Percentiles rank a stretch among this genome's conserved stretches.
phyloP scores from a whole-genome alignment of 306 rosid species.

The Medicago ruthenica region DNA sequence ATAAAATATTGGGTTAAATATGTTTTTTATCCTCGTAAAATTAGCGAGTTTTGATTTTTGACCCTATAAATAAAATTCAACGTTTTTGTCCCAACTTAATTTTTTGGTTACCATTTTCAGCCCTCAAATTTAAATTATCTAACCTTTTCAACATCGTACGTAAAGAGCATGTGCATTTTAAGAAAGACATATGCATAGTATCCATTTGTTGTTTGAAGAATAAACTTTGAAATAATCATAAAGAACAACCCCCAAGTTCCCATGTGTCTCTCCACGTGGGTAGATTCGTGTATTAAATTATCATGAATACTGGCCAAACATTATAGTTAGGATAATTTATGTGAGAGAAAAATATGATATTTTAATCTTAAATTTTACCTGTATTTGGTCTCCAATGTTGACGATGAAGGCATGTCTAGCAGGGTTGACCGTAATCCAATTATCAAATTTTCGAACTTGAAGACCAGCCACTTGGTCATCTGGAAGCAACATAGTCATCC shows the following conservation, averaged over 20 bases:
- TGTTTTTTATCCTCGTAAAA: too few relatives aligned
- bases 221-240: neutral
- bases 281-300: neutral
- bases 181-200: too few relatives aligned
- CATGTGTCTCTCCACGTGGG: slow-evolving; percentile 11
- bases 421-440: slow-evolving; percentile 89
- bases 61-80: too few relatives aligned
- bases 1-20: too few relatives aligned
- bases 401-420: slow-evolving; percentile 79
- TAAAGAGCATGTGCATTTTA: neutral
- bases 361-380: slow-evolving; percentile 40
- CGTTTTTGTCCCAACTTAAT: too few relatives aligned
- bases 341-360: neutral
- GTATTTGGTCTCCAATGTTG: slow-evolving; percentile 93
- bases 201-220: too few relatives aligned
- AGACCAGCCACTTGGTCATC: slow-evolving; percentile 78
- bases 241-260: neutral
- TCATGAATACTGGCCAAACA: slow-evolving; percentile 8
- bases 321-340: neutral
- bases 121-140: neutral
- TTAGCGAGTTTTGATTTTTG: too few relatives aligned
- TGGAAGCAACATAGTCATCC: slow-evolving; percentile 76
- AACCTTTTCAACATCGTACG: neutral
- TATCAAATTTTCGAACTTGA: slow-evolving; percentile 63
- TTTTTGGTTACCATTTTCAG: too few relatives aligned